A percentile compares a stretch with the other conserved stretches of the same genome.
Evolutionary conservation across 2,329 filamentous ascomycete species (phyloP).

Genomic region (Ustulina deusta): DNA sequence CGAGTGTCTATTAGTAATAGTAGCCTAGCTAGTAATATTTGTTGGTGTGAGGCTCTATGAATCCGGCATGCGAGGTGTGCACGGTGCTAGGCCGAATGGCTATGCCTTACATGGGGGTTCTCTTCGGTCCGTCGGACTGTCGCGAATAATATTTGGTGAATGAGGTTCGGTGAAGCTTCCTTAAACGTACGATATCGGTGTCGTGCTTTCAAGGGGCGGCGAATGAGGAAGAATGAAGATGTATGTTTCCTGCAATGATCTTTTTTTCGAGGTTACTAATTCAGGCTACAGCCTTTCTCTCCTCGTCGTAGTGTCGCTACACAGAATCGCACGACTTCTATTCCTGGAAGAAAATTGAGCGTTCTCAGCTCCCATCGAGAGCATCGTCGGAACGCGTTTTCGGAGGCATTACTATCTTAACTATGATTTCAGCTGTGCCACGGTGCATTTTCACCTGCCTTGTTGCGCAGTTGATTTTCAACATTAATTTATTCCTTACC

Average conservation of each 20-base stretch:
- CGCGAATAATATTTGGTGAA: background rate
- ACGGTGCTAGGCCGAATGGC: slow-evolving; percentile 5
- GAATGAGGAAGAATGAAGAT: slow-evolving; percentile 6
- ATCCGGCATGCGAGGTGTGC: background rate
- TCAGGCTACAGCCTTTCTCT: background rate
- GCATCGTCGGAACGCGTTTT: background rate
- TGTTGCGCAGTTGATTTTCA: background rate
- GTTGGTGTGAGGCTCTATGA: background rate
- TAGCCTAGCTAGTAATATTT: background rate
- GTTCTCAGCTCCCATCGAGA: background rate
- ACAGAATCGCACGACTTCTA: slow-evolving; percentile 8
- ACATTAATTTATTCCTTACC: slow-evolving; percentile 4
- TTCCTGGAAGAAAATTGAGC: background rate
- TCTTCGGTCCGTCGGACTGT: slow-evolving; percentile 10
- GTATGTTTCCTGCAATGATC: slow-evolving; percentile 6
- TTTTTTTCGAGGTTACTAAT: slow-evolving; percentile 2
- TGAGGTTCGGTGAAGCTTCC: slow-evolving; percentile 18
- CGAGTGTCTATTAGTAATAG: background rate
- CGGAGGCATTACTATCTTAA: background rate
- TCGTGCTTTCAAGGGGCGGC: background rate
- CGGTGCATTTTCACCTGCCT: slow-evolving; percentile 1
- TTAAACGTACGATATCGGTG: slow-evolving; percentile 1
- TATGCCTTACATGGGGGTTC: slow-evolving; percentile 3
- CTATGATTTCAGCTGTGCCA: background rate
- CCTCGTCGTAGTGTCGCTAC: background rate